These are phyloP conservation scores for Litchi chinensis DNA, from an alignment of 345 rosid genomes.

Conservation along the genomic window DNA sequence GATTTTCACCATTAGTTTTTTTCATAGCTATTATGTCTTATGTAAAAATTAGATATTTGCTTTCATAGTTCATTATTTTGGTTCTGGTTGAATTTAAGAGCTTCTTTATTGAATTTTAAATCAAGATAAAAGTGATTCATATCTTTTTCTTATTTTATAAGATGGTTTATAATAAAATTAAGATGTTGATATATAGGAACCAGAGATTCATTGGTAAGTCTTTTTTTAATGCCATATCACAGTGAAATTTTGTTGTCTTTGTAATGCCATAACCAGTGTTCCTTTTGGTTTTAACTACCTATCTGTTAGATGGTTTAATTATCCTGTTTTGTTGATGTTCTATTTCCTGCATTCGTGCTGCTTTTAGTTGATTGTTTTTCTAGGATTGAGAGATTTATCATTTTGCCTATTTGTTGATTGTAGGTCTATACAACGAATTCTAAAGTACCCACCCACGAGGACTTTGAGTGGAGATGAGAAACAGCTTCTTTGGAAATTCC, in stretches of 20 bases:
- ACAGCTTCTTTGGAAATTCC: conserved; percentile 96
- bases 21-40: neutral
- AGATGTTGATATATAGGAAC: neutral
- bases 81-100: neutral
- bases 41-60: neutral
- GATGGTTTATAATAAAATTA: neutral
- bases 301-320: conserved; percentile 9
- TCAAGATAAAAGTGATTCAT: neutral
- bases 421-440: conserved; percentile 83
- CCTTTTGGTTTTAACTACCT: neutral
- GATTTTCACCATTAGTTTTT: neutral
- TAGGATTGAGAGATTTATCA: conserved; percentile 12
- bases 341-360: neutral
- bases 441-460: conserved; percentile 92
- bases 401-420: conserved; percentile 29
- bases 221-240: neutral
- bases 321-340: neutral
- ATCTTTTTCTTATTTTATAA: neutral
- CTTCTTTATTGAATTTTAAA: neutral
- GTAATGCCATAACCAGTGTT: neutral
- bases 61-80: neutral
- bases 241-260: neutral
- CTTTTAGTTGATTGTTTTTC: neutral
- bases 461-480: conserved; percentile 93
- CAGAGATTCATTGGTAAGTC: neutral